phyloP scores from a whole-genome alignment of 805 yeast species.

The Sugiyamaella valdiviana region DNA sequence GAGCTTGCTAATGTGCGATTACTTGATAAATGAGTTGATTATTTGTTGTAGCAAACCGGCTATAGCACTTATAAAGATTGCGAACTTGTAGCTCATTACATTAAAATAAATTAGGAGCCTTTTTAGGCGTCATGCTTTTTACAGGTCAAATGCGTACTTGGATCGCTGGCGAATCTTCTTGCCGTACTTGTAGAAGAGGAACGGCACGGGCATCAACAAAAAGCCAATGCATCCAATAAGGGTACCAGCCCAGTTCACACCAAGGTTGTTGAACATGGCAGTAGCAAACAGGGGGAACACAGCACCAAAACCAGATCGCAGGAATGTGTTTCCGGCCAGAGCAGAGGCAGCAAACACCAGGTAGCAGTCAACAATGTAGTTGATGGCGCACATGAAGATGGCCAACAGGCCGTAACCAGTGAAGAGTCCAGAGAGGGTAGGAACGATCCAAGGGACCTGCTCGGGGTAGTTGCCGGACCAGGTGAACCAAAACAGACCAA shows the following conservation, averaged over 20 bases:
- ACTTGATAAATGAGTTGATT: too few species aligned
- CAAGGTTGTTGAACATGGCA: conserved; percentile 63
- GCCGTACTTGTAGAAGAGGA: conserved; percentile 58
- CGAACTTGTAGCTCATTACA: too few species aligned
- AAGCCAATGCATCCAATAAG: conserved; percentile 57
- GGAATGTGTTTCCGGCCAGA: conserved; percentile 63
- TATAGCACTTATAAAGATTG: too few species aligned
- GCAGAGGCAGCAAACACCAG: conserved; percentile 72
- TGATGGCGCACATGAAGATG: conserved; percentile 63
- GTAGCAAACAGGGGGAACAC: conserved; percentile 67
- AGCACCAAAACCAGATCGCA: conserved; percentile 64
- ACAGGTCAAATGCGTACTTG: conserved; percentile 20
- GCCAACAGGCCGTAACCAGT: conserved; percentile 63
- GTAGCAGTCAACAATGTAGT: conserved; percentile 68
- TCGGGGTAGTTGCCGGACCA: conserved; percentile 80
- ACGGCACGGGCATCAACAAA: conserved; percentile 59
- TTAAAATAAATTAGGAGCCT: background rate
- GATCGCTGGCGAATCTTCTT: conserved; percentile 42
- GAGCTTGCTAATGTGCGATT: too few species aligned
- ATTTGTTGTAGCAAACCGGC: too few species aligned
- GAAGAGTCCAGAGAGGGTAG: conserved; percentile 57
- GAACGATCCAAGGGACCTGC: conserved; percentile 75
- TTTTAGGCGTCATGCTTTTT: background rate
- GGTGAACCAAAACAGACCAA: conserved; percentile 78
- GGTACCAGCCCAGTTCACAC: conserved; percentile 74